Base-by-base conservation (phyloP, 2,329 filamentous ascomycete species). In the Cercospora brassicicola region DNA sequence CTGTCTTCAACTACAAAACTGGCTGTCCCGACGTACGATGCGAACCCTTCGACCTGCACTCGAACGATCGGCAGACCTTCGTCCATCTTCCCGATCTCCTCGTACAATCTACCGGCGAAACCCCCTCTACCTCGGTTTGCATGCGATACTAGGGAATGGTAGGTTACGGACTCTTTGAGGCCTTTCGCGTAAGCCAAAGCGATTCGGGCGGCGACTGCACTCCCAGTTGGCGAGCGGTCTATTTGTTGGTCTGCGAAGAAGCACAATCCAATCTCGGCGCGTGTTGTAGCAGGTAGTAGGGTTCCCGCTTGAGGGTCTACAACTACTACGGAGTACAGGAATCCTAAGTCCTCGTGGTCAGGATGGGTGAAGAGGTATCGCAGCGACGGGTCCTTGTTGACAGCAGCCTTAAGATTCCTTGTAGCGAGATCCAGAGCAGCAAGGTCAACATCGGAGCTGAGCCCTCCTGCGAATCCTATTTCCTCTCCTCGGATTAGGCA, bases 231-330 rank as follows among this genome's bases (percentile, higher is more conserved):
- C 5, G 76, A 79, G 20, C 82, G 78, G 72, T 87, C 84, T 51
- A 85, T 79, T 68, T 84, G 81, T 62, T 81, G 79, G 30, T 83
- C 79, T 0, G 81, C 82, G 67, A 84, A 73, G 62, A 72, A 73
- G 59, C 70, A 72, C 23, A 73, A 28, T 82, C 74, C 80, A 81
- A 71, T 81, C 68, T 84, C 83, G 8, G 76, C 74, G 6, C 77
- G 76, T 3, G 63, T 60, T 2, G 73, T 72, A 4, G 64, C 72
- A 2, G 26, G 57, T 11, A 71, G 66, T 4, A 66, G 59, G 18
- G 42, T 33, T 2, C 75, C 73, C 15, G 75, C 28, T 18, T 31
- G 23, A 23, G 75, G 26, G 68, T 81, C 76, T 1, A 78, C 77
- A 8, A 83, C 70, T 67, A 83, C 80, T 18, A 84, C 76, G 4